Evolutionary conservation across 257 asterid species (phyloP).

Genomic region (Solanum gandarillasii): DNA sequence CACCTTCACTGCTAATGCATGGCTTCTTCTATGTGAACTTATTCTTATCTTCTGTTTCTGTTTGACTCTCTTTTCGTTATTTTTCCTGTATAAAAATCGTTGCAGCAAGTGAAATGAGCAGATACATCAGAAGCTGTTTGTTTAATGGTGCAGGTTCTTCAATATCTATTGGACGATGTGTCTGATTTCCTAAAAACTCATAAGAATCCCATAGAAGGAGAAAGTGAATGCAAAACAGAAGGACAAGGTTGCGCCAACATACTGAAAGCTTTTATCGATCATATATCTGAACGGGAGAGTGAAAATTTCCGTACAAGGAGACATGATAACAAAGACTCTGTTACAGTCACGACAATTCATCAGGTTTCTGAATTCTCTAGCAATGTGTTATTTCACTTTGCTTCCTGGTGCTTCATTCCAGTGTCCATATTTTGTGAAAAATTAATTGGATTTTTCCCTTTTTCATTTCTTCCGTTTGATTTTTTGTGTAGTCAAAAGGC

Average conservation of each 20-base stretch:
- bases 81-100: not conserved
- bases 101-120: not conserved
- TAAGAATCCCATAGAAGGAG: conserved; percentile 27
- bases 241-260: conserved; percentile 46
- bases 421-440: not conserved
- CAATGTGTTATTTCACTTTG: not conserved
- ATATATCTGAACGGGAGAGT: conserved; percentile 69
- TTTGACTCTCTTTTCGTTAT: not conserved
- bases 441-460: not conserved
- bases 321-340: conserved; percentile 72
- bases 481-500: conserved; percentile 74
- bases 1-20: not conserved
- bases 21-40: not conserved
- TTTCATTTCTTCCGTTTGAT: conserved; percentile 2
- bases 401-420: conserved; percentile 1
- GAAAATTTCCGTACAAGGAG: conserved; percentile 76
- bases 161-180: conserved; percentile 81
- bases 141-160: conserved; percentile 63
- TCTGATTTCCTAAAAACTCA: conserved; percentile 61
- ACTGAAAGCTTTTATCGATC: conserved; percentile 72
- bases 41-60: not conserved
- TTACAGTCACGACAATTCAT: conserved; percentile 93
- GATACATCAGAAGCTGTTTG: conserved; percentile 6
- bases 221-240: conserved; percentile 16
- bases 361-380: conserved; percentile 48